Conservation (phyloP, 441 rosid species). For the Metrosideros polymorpha region DNA sequence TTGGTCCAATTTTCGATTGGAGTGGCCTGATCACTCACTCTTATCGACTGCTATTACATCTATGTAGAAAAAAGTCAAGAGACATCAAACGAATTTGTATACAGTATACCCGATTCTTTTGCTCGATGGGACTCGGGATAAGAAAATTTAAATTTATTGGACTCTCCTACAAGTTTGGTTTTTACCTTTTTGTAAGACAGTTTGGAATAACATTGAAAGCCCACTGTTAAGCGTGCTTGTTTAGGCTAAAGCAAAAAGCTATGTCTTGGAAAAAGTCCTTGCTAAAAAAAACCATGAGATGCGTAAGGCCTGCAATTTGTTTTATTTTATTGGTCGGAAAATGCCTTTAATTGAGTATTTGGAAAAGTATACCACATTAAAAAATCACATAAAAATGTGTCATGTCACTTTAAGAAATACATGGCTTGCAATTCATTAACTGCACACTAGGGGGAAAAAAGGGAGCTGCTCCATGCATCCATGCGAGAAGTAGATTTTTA, state of each 20-base stretch:
- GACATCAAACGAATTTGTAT: background rate
- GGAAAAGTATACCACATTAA: background rate
- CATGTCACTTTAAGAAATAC: background rate
- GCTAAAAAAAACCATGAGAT: background rate
- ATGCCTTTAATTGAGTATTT: no score
- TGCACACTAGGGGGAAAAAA: background rate
- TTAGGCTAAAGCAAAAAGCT: background rate
- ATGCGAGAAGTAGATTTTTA: no score
- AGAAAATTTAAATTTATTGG: background rate
- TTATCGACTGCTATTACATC: background rate
- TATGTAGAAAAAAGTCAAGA: background rate
- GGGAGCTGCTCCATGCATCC: no score
- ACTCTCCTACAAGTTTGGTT: background rate
- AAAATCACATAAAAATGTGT: background rate
- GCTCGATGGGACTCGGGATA: background rate
- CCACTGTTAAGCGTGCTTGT: background rate
- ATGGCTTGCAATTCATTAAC: background rate
- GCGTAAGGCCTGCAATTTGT: no score
- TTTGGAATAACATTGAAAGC: background rate
- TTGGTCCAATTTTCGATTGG: rapidly evolving
- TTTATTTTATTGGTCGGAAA: no score
- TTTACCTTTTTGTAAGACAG: background rate
- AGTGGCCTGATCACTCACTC: background rate
- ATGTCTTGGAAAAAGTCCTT: background rate
- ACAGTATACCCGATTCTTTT: background rate